Evolutionary conservation across 805 yeast genomes (phyloP), one percentile per base, ranked within the genome.

Genomic region (Priceomyces medius): DNA sequence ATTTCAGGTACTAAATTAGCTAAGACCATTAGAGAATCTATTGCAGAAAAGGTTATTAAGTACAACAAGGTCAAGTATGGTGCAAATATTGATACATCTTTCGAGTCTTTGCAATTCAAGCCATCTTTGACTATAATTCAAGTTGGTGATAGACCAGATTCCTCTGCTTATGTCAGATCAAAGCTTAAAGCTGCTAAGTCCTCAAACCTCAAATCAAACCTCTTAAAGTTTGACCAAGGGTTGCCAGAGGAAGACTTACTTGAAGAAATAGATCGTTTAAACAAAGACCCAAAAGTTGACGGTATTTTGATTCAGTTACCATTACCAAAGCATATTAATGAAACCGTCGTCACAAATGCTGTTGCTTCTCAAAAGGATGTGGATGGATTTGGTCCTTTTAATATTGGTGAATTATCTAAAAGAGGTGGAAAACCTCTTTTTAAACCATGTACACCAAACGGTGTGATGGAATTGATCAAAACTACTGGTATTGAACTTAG

Each of bases 401-500:
- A 93, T 62, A 81, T 88, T 43, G 98, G 97, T 45, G 97, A 91
- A 59, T 75, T 91, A 44, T 79, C 90, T 53, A 88, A 89, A 65
- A 81, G 86, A 51, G 88, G 88, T 40, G 97, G 97, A 17, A 59
- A 70, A 27, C 96, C 97, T 23, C 66, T 71, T 45, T 90, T 88
- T 64, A 74, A 83, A 49, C 98, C 99, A 26, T 91, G 98, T 69
- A 91, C 99, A 20, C 99, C 99, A 41, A 81, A 83, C 66, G 99
- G 99, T 44, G 80, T 89, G 54, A 83, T 91, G 72, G 85, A 81
- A 55, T 70, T 91, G 56, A 73, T 91, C 56, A 79, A 84, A 53
- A 75, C 82, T 49, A 77, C 87, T 37, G 80, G 83, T 7, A 79
- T 88, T 19, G 65, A 70, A 23, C 67, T 89, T 43, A 61, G 77